Percentiles rank a stretch among this genome's conserved stretches.
Evolutionary conservation across 106 monocot genomes (phyloP).

Genomic region (Apostasia ramifera): DNA sequence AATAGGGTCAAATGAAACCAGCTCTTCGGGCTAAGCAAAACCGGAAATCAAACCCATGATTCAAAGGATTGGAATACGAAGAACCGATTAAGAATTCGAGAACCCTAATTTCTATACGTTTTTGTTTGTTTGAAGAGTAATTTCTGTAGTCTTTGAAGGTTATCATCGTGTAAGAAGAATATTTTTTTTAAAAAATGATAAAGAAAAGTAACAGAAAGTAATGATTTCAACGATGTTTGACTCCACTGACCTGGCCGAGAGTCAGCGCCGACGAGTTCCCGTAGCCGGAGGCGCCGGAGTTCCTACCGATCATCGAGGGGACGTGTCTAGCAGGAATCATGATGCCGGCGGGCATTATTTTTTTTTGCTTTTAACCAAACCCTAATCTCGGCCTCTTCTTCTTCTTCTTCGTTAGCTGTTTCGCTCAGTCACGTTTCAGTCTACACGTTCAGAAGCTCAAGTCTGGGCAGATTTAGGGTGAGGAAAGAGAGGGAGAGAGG

Average conservation of each 20-base stretch:
- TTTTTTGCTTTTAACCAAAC: constrained; percentile 3
- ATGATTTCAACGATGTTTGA: constrained; percentile 1
- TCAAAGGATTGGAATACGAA: background rate
- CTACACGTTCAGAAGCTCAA: background rate
- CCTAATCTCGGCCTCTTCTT: constrained; percentile 8
- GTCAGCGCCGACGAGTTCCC: constrained; percentile 48
- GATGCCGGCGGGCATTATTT: constrained; percentile 57
- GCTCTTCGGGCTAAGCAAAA: too few species aligned
- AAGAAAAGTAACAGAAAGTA: constrained; percentile 1
- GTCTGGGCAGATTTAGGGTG: background rate
- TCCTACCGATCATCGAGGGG: constrained; percentile 48
- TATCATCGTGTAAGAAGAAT: too few species aligned
- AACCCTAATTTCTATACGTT: background rate
- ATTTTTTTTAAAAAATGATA: background rate
- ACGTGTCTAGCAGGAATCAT: constrained; percentile 72
- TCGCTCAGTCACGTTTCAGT: background rate
- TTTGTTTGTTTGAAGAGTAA: background rate
- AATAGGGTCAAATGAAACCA: constrained; percentile 10
- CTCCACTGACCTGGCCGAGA: constrained; percentile 47
- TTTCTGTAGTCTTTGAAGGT: background rate
- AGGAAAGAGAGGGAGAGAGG: background rate
- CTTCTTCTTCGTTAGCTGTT: background rate
- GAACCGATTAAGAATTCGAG: background rate
- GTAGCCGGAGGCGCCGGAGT: constrained; percentile 13
- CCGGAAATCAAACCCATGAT: background rate